Base-by-base conservation (phyloP, 495 filamentous ascomycete species). In the Penicillium diatomitis region DNA sequence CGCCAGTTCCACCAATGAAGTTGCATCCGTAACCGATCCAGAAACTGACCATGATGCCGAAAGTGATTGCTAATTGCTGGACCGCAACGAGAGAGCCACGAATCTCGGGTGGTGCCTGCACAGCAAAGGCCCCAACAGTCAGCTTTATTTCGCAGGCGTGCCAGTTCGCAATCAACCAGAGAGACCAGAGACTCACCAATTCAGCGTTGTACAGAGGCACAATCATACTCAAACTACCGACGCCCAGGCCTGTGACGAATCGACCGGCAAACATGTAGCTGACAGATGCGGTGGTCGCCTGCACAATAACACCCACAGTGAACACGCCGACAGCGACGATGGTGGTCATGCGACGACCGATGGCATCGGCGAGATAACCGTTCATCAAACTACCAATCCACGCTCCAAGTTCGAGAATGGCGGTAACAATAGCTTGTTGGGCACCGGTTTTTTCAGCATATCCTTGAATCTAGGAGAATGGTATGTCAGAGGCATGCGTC, bases 71-170 rank as follows among this genome's bases (percentile, higher is more conserved):
- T 2, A 86, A 71, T 60, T 88, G 84, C 58, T 87, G 86, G 41
- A 87, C 72, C 27, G 83, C 81, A 32, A 83, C 85, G 39, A 89
- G 67, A 3, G 78, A 79, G 32, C 85, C 84, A 48, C 85, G 82
- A 53, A 87, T 84, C 41, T 83, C 82, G n/a, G 84, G 73, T 6
- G 85, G 84, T 8, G 68, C 66, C 60, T 63, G 20, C 20, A 20
- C 20, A 20, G 20, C 20, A 20, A 20, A 20, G 1, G 20, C 20
- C 20, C 20, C 20, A 0, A 0, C 20, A 20, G 2, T 20, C 20
- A 20, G 20, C 20, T 20, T 20, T 20, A 20, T 20, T 20, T 20
- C 20, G 20, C 20, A 20, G 20, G 20, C 20, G 2, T 20, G 20
- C 20, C 20, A 20, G 2, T 20, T 20, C 20, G 20, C 20, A 20